Evolutionary conservation across 208 protist species (phyloP).

Genomic region (Trypanosoma avium): DNA sequence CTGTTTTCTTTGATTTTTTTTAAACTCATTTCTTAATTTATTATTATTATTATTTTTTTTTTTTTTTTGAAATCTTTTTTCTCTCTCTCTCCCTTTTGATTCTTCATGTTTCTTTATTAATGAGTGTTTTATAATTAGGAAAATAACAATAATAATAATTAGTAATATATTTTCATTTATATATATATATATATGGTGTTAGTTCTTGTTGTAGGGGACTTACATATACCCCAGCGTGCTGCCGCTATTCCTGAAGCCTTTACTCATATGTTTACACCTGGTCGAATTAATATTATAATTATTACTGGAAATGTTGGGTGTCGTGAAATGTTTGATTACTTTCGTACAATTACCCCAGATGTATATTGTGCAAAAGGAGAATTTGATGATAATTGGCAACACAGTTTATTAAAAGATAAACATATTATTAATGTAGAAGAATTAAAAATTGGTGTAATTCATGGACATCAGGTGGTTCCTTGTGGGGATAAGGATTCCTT

Average conservation of each 20-base stretch:
- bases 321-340: constrained; percentile 95
- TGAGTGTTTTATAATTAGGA: background rate
- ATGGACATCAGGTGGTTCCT: constrained; percentile 97
- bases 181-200: constrained; percentile 79
- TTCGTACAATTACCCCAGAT: constrained; percentile 92
- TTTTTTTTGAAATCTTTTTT: background rate
- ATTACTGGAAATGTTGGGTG: constrained; percentile 98
- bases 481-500: constrained; percentile 95
- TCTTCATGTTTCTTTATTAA: constrained; percentile 2
- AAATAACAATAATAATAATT: background rate
- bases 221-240: constrained; percentile 98
- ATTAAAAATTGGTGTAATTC: constrained; percentile 97
- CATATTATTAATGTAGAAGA: constrained; percentile 95
- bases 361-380: constrained; percentile 98
- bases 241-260: constrained; percentile 95
- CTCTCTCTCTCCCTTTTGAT: background rate
- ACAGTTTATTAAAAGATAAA: constrained; percentile 71
- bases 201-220: constrained; percentile 98
- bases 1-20: background rate
- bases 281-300: constrained; percentile 97
- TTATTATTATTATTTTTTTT: background rate
- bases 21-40: background rate
- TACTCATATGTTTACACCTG: constrained; percentile 92
- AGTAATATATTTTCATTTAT: no score
- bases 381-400: constrained; percentile 92